Conservation (phyloP, 2,329 filamentous ascomycete species). For the Fulvia fulva region DNA sequence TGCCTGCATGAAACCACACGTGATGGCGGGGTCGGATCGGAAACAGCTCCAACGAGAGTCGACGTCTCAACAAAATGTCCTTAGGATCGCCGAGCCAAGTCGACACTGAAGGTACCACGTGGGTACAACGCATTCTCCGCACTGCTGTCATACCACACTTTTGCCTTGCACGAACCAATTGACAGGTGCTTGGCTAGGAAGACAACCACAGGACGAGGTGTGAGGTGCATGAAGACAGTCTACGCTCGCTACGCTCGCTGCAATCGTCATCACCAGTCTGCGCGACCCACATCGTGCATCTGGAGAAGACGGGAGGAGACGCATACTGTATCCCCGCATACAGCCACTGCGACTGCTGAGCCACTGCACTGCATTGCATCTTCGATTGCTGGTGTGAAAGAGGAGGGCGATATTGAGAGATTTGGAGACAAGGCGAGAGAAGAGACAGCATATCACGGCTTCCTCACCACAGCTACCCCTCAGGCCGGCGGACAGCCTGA, state of each 20-base stretch:
- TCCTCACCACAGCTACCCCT: not conserved
- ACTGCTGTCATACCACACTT: slow-evolving; percentile 4
- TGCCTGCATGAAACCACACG: not conserved
- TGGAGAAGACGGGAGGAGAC: too few species aligned
- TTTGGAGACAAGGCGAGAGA: too few species aligned
- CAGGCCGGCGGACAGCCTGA: not conserved
- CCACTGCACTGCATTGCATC: too few species aligned
- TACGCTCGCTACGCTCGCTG: too few species aligned
- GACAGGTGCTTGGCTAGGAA: not conserved
- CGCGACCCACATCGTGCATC: slow-evolving; percentile 6
- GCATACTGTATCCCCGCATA: not conserved
- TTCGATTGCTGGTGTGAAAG: not conserved
- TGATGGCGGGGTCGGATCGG: not conserved
- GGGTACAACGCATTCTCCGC: not conserved
- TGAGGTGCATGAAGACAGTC: not conserved
- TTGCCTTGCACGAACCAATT: not conserved
- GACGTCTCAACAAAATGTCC: not conserved
- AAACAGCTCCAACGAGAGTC: not conserved
- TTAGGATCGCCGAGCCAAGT: not conserved
- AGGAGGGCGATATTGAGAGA: not conserved
- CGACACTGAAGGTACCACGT: not conserved
- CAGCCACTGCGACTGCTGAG: too few species aligned
- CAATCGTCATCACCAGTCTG: slow-evolving; percentile 5
- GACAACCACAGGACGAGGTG: not conserved
- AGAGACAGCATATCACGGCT: not conserved